Conservation (phyloP, 768 basidiomycete species). For the Lentinus brumalis region DNA sequence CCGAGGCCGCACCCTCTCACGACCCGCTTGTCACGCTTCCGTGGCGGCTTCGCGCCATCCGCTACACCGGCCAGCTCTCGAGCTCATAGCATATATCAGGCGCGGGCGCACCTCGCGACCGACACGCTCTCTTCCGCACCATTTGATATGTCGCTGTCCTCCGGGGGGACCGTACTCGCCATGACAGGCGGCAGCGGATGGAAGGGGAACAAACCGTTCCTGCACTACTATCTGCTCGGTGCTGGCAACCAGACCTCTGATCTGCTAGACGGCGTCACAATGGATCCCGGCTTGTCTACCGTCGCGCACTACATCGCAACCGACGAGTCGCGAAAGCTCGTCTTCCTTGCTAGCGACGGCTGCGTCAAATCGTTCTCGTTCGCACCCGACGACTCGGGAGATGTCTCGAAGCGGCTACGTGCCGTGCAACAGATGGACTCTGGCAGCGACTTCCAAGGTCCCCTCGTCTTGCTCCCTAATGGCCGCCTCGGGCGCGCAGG, state of each 20-base stretch:
- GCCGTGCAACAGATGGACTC: constrained; percentile 37
- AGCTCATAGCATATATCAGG: constrained; percentile 37
- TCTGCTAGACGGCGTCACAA: constrained; percentile 11
- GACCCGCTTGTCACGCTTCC: constrained; percentile 41
- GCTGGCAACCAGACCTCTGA: constrained; percentile 13
- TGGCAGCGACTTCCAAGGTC: constrained; percentile 26
- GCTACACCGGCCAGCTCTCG: constrained; percentile 21
- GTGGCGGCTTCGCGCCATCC: constrained; percentile 23
- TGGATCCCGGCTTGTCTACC: constrained; percentile 28
- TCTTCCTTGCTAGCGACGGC: constrained; percentile 38
- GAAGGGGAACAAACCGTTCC: constrained; percentile 36
- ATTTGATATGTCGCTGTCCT: constrained; percentile 23
- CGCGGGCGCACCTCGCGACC: constrained; percentile 36
- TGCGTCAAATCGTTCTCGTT: constrained; percentile 43
- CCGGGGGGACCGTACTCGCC: constrained; percentile 29
- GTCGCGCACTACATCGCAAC: constrained; percentile 26
- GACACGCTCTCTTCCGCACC: constrained; percentile 23
- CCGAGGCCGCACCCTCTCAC: constrained; percentile 30
- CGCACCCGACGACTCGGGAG: constrained; percentile 9
- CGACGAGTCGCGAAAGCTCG: constrained; percentile 38
- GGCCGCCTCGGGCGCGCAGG: constrained; percentile 37
- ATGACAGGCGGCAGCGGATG: constrained; percentile 32
- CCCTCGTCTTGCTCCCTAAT: constrained; percentile 33
- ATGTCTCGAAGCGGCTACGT: constrained; percentile 3
- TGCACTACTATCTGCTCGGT: constrained; percentile 31